phyloP scores from a whole-genome alignment of 2,329 filamentous ascomycete species.

The Fusarium drepaniforme region DNA sequence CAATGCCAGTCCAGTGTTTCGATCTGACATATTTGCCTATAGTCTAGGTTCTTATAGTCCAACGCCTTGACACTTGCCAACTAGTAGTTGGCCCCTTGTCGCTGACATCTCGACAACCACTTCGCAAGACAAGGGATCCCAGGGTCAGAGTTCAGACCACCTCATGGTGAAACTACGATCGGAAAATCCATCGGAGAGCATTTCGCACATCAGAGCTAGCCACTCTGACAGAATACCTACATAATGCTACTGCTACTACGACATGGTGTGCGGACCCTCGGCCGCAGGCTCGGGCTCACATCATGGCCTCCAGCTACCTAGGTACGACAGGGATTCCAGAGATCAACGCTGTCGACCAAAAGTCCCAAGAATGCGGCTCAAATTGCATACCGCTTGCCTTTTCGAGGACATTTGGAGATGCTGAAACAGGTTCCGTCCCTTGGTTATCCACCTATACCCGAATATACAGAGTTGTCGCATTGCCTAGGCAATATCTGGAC shows the following conservation, averaged over 20 bases:
- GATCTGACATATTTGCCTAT: background rate
- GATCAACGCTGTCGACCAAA: conserved; percentile 1
- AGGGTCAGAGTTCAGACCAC: background rate
- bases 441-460: background rate
- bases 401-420: background rate
- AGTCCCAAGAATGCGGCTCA: conserved; percentile 14
- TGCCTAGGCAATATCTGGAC: background rate
- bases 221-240: background rate
- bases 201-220: background rate
- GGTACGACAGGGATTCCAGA: conserved; percentile 2
- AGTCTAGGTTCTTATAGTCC: background rate
- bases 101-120: background rate
- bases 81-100: background rate
- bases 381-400: background rate
- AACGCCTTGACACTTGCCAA: background rate
- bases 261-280: background rate
- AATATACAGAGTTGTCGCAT: background rate
- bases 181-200: background rate
- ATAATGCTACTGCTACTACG: background rate
- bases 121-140: background rate
- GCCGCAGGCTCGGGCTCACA: background rate
- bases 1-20: background rate
- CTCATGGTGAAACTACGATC: conserved; percentile 7
- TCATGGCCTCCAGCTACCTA: background rate
- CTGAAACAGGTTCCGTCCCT: background rate